Base-by-base conservation (phyloP, 2,329 filamentous ascomycete genomes). In the Nothomitra cinnamomea region DNA sequence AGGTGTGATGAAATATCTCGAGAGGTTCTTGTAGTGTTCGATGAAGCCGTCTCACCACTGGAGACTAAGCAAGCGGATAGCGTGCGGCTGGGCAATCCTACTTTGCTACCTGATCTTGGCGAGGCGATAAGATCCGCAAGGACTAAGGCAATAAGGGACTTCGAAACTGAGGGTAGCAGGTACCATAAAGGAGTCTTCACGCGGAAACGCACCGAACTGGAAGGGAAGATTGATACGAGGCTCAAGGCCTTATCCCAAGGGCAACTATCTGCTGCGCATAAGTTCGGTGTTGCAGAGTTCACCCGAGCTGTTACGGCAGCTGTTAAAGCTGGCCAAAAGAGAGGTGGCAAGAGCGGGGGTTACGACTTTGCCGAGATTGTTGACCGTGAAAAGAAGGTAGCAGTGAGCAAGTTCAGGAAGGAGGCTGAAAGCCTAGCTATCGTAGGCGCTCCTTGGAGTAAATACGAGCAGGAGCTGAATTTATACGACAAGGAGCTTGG, bases 351-450 rank as follows among this genome's bases (percentile, higher is more conserved):
- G 24, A 21, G 38, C 8, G 25, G 36, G 28, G 35, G 40, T 52
- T 96, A 98, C 63, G 92, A 98, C 64, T 98, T 98, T 67, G 88
- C 89, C 21, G 85, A 94, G 60, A 95, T 96, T 61, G 92, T 98
- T 4, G 79, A 80, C 40, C 75, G 79, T 54, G 85, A 95, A 66
- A 94, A 92, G 70, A 77, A 77, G 61, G 80, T 80, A 64, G 82
- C 87, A 0, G 65, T 95, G 36, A 75, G 80, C 15, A 77, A 77
- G 45, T 98, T 94, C 64, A 80, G 85, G 63, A 73, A 76, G 19
- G 84, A 92, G 62, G 87, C 85, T 1, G 76, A 82, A 61, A 78
- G 80, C 50, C 77, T 90, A 7, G 70, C 79, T 6, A 87, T 98
- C 8, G 78, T 87, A 58, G 86, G 80, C n/a, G 78, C 90, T 0